These are phyloP conservation scores for Fusarium agapanthi DNA, from an alignment of 2,329 filamentous ascomycete genomes.

Conservation along the genomic window DNA sequence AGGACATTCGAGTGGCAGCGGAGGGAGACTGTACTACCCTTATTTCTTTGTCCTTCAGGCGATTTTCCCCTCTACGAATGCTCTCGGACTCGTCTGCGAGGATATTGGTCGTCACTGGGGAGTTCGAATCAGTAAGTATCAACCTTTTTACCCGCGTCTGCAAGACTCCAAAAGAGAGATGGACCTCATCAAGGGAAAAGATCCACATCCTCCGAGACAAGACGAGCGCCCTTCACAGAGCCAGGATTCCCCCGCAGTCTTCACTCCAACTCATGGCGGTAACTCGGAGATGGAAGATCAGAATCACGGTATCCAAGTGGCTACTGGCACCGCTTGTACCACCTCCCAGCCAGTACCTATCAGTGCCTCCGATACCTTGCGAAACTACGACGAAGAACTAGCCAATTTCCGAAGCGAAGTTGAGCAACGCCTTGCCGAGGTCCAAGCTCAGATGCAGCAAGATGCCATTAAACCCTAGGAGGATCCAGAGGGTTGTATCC, in stretches of 20 bases:
- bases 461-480: not conserved
- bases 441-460: not conserved
- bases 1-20: not conserved
- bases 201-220: fast-evolving
- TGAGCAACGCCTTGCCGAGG: not conserved
- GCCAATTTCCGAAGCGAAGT: fast-evolving
- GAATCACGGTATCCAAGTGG: not conserved
- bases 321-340: not conserved
- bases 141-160: not conserved
- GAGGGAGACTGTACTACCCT: not conserved
- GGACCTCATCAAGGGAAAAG: not conserved
- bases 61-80: not conserved
- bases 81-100: not conserved
- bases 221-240: not conserved
- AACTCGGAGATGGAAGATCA: not conserved
- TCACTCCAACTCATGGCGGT: not conserved
- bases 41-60: not conserved
- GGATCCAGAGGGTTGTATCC: not conserved
- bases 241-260: not conserved
- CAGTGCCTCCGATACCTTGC: not conserved
- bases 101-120: not conserved
- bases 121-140: fast-evolving
- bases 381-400: not conserved
- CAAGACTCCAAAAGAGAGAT: not conserved
- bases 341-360: not conserved